Evolutionary conservation across 371 early-diverging fungal species (phyloP), one percentile per base, ranked within the genome.

Genomic region (Mucor circinelloides): DNA sequence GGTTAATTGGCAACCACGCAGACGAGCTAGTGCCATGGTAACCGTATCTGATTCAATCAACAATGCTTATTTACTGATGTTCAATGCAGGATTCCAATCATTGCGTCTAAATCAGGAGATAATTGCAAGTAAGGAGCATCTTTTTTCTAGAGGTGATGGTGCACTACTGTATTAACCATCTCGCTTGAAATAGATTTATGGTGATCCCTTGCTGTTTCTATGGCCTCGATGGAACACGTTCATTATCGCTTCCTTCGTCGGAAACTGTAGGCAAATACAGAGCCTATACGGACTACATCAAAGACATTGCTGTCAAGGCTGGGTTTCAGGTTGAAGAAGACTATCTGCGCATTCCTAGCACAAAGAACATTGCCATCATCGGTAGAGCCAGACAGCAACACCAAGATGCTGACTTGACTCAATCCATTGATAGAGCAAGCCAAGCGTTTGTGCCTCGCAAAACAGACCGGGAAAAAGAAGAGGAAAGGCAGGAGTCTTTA

Each of bases 1-100:
- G 95, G 95, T 73, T 96, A 19, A 91, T 96, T 60, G 96, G 95
- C 2, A 95, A 96, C 77, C 96, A 96, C 71, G 91, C 95, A 12
- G 96, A 95, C 72, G 95, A 96, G 72, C 80, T 96, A 48, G 92
- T 92, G 10, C 92, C 93, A 36, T 96, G 96, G 95, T 85, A 78
- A 73, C 58, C 19, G 15, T 34, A 23, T 32, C n/a, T 57, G 6
- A 61, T 23, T 2, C 17, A 46, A 19, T 46, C 46, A 13, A 17
- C 21, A 50, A 9, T 50, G 25, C 34, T 64, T 46, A 58, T 44
- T 62, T 63, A 46, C 30, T 46, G 38, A 55, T 62, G 28, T 63
- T 23, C 36, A 60, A 55, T 57, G 50, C 34, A 85, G 85, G 87
- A 88, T 92, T 40, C 93, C 94, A 21, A 82, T 93, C 31, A 90